Base-by-base conservation (phyloP, 2,329 filamentous ascomycete species). In the Amesomyces nigricolor region DNA sequence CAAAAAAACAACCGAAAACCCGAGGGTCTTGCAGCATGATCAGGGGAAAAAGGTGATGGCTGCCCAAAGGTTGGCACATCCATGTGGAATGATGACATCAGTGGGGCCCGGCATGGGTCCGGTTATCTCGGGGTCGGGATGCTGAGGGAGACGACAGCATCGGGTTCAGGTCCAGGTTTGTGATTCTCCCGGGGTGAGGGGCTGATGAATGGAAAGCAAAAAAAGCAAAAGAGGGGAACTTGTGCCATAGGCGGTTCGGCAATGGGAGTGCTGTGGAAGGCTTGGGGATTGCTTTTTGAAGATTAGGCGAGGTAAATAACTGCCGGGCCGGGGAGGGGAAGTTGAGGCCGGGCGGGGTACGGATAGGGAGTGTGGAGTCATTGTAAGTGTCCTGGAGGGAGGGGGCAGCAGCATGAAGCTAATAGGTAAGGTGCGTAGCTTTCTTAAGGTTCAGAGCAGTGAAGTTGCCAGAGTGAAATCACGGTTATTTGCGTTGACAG, bases 61-160 rank as follows among this genome's bases (percentile, higher is more conserved):
- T 40, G 39, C 47, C 38, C 47, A 32, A 50, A 40, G n/a, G 38
- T n/a, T 35, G 16, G 22, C 37, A 11, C 16, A 6, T n/a, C n/a
- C n/a, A n/a, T 19, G 17, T 37, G 30, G 22, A 16, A 29, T 47
- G 51, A 48, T 53, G 45, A 47, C 51, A 53, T 48, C 51, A 53
- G 51, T 53, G 51, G 51, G 45, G 38, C 38, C 22, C 30, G 42
- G 29, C 10, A 39, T 47, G 43, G 50, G 14, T n/a, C 30, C 32
- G 14, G 42, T 5, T 13, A 37, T 17, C n/a, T 29, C 40, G 48
- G 40, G 6, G 30, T 40, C 19, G 40, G 40, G 16, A 35, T 10
- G 32, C 32, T 7, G 32, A 35, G 32, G 11, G 11, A 9, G 9
- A 35, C 32, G 11, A 2, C 9, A 35, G 32, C 7, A 17, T 26